Evolutionary conservation across 768 basidiomycete genomes (phyloP).

Genomic region (Rhizopogon rudus): DNA sequence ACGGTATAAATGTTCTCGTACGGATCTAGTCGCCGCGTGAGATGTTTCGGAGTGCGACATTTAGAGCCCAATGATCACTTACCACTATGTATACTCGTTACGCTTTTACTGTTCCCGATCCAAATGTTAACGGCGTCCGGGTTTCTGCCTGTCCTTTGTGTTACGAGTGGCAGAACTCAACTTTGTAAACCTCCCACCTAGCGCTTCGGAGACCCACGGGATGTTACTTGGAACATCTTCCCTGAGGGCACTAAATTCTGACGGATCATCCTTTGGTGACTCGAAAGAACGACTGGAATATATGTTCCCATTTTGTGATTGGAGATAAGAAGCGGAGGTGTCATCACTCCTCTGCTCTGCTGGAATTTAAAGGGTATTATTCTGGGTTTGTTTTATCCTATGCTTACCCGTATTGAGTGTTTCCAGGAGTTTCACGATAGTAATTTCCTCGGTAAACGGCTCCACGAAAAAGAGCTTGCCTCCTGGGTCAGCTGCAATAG

Average conservation of each 20-base stretch:
- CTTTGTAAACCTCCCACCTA: conserved; percentile 46
- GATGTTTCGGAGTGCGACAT: neutral
- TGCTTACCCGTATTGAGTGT: conserved; percentile 33
- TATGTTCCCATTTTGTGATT: conserved; percentile 91
- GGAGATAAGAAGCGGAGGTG: conserved; percentile 61
- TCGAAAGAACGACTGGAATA: conserved; percentile 45
- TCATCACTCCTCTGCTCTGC: conserved; percentile 3
- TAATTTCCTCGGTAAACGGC: conserved; percentile 65
- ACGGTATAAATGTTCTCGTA: conserved; percentile 95
- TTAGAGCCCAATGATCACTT: conserved; percentile 9
- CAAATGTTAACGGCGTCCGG: conserved; percentile 94
- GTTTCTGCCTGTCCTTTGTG: conserved; percentile 35
- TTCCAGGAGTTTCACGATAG: conserved; percentile 50
- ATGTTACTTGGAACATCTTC: conserved; percentile 66
- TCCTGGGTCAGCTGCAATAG: conserved; percentile 51
- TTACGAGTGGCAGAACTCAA: conserved; percentile 2
- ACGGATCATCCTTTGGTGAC: conserved; percentile 25
- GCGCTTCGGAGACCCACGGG: conserved; percentile 69
- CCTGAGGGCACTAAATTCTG: conserved; percentile 62
- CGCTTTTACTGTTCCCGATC: conserved; percentile 76
- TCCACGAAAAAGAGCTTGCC: conserved; percentile 69
- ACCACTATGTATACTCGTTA: conserved; percentile 89
- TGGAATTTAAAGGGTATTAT: conserved; percentile 1
- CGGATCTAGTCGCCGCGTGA: conserved; percentile 47
- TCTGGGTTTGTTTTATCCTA: neutral